Conservation (phyloP, 1,284 basidiomycete species). For the Athelia psychrophila region DNA sequence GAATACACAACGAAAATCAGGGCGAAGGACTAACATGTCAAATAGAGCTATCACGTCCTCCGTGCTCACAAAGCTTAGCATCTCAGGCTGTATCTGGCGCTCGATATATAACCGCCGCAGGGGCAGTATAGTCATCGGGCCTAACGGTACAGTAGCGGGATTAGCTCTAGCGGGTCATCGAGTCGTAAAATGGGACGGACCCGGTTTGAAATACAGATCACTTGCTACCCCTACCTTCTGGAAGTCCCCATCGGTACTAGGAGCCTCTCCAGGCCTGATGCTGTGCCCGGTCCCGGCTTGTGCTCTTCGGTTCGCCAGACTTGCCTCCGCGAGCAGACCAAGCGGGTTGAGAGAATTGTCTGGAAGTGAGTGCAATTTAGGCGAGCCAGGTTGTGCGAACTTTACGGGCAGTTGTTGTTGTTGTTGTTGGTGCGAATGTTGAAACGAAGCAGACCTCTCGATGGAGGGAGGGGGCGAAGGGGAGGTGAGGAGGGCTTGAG, state of each 20-base stretch:
- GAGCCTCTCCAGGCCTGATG: constrained; percentile 29
- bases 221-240: constrained; percentile 81
- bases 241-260: constrained; percentile 24
- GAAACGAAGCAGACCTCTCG: constrained; percentile 16
- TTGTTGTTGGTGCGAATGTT: constrained; percentile 14
- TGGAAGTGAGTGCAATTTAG: constrained; percentile 83
- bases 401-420: constrained; percentile 19
- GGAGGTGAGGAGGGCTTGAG: constrained; percentile 59
- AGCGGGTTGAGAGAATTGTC: constrained; percentile 91
- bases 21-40: constrained; percentile 69
- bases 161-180: not conserved
- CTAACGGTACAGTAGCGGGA: constrained; percentile 29
- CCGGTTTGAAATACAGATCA: constrained; percentile 93
- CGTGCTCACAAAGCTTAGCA: constrained; percentile 79
- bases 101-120: constrained; percentile 87
- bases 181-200: constrained; percentile 36
- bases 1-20: constrained; percentile 5
- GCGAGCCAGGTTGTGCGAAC: constrained; percentile 46
- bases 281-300: constrained; percentile 19
- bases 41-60: constrained; percentile 90
- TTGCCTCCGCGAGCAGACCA: constrained; percentile 88
- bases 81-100: constrained; percentile 86
- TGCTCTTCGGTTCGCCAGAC: constrained; percentile 78
- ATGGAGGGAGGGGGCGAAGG: constrained; percentile 49
- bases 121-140: constrained; percentile 85